phyloP scores from a whole-genome alignment of 768 basidiomycete species.

The Auricularia cornea region DNA sequence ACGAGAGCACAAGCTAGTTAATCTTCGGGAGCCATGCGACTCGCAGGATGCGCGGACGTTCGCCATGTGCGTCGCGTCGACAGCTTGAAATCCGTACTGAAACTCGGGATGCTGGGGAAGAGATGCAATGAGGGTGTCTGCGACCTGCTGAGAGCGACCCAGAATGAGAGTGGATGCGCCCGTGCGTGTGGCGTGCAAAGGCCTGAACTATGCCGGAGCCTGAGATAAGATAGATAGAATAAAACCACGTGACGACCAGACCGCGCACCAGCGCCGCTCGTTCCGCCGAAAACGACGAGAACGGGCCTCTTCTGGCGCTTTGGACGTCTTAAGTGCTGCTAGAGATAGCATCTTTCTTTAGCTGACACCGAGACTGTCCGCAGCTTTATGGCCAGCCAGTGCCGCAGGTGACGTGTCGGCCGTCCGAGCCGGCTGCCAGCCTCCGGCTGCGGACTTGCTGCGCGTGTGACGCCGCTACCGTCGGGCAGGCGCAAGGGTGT shows the following conservation, averaged over 20 bases:
- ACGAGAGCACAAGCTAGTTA: constrained; percentile 47
- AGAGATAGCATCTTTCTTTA: constrained; percentile 28
- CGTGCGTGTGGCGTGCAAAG: constrained; percentile 38
- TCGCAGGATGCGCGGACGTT: constrained; percentile 32
- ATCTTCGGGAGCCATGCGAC: constrained; percentile 33
- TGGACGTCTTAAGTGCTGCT: constrained; percentile 21
- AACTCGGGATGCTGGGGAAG: constrained; percentile 22
- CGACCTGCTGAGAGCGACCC: constrained; percentile 42
- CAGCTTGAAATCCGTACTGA: constrained; percentile 40
- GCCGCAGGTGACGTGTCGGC: no score
- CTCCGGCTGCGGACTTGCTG: no score
- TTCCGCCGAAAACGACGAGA: constrained; percentile 27
- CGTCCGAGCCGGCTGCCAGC: no score
- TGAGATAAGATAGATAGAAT: background rate
- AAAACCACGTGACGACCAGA: no score
- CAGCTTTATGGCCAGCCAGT: no score
- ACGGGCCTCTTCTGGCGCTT: constrained; percentile 23
- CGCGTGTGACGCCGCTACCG: no score
- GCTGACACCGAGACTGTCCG: no score
- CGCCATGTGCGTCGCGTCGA: constrained; percentile 43
- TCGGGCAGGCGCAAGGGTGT: no score
- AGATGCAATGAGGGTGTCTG: constrained; percentile 36
- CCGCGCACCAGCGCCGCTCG: constrained; percentile 25
- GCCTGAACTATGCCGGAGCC: constrained; percentile 34
- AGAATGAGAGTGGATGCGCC: constrained; percentile 45